phyloP scores from a whole-genome alignment of 2,329 filamentous ascomycete species.

The Colletotrichum graminicola region DNA sequence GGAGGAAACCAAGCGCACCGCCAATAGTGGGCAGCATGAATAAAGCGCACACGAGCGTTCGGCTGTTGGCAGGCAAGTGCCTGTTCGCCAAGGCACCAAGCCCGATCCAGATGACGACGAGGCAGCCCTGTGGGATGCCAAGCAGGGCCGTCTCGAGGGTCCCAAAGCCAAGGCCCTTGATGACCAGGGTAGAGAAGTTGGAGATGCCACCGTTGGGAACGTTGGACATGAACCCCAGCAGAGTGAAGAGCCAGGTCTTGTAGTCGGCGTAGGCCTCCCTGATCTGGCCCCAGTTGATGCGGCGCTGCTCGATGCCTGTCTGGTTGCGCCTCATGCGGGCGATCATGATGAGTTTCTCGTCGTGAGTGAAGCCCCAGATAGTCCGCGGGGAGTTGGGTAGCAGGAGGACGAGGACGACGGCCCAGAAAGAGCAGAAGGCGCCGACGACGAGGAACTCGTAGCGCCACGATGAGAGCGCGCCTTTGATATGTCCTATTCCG shows the following conservation, averaged over 20 bases:
- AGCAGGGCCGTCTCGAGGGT: constrained; percentile 53
- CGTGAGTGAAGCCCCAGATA: constrained; percentile 62
- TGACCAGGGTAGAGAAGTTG: constrained; percentile 72
- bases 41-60: constrained; percentile 65
- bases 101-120: constrained; percentile 56
- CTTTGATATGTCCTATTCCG: constrained; percentile 70
- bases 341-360: constrained; percentile 67
- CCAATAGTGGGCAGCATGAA: constrained; percentile 71
- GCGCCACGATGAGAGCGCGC: constrained; percentile 70
- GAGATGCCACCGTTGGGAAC: constrained; percentile 70
- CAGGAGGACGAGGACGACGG: constrained; percentile 67
- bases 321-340: constrained; percentile 68
- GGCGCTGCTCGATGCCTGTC: constrained; percentile 69
- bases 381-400: constrained; percentile 70
- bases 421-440: constrained; percentile 70
- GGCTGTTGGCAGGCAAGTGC: constrained; percentile 58
- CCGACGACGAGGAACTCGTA: constrained; percentile 77
- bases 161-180: constrained; percentile 67
- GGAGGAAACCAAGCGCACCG: constrained; percentile 69
- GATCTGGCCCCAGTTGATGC: constrained; percentile 66
- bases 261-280: constrained; percentile 68
- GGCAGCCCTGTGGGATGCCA: constrained; percentile 54
- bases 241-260: constrained; percentile 70
- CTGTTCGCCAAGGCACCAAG: constrained; percentile 55
- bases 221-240: constrained; percentile 66